Base-by-base conservation (phyloP, 805 yeast species). In the Huiozyma sinensis region DNA sequence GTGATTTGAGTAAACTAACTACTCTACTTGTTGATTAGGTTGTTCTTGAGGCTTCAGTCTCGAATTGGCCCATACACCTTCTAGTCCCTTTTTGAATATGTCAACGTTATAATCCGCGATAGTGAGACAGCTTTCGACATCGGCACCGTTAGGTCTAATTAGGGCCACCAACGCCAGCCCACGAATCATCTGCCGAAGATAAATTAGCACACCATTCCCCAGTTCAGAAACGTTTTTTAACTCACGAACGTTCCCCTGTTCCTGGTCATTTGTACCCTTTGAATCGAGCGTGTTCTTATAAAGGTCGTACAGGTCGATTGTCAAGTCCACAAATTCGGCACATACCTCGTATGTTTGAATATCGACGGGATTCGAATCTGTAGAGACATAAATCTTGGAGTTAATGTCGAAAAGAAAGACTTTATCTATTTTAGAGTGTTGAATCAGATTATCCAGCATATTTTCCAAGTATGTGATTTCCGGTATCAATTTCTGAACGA, bases 281-380 rank as follows among this genome's bases (percentile, higher is more conserved):
- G 17, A 17, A 6, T 33, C 24, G 9, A 37, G 13, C 12, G 36
- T 17, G 9, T 17, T 33, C 51, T 75, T 74, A 52, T 83, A 82
- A 38, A 83, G 61, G 41, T 83, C 83, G 53, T 86, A 89, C 50
- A 92, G 66, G 57, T 92, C 97, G 28, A 88, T 81, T 3, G 95
- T 81, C 11, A 90, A 92, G 61, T 92, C 97, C 39, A 92, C 90
- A 57, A 92, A 92, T 57, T 92, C 97, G 0, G 97, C 94, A 63
- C 97, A 92, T 1, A 90, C 95, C 61, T 92, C 97, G 60, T 92
- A 92, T 0, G 94, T 85, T 57, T 88, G 95, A 36, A 87, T 83
- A 64, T 90, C 97, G 35, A 90, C 95, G 0, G 97, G 97, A 1
- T 89, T 80, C 0, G 95, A 84, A 61, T 92, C 98, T 0, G 97